phyloP scores from a whole-genome alignment of 176 grass and related monocot species.

The Rhynchospora breviuscula region DNA sequence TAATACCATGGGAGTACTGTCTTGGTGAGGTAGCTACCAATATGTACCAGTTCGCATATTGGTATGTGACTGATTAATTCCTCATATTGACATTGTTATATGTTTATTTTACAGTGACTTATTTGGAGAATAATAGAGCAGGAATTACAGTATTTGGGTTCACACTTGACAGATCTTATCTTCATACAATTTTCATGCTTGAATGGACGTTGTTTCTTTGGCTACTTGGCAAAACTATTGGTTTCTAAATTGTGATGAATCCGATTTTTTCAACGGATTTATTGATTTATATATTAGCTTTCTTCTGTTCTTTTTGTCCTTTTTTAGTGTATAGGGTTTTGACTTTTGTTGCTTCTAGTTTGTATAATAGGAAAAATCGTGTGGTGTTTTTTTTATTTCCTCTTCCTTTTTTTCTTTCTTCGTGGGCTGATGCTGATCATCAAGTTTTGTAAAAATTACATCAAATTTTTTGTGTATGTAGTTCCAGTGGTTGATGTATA shows the following conservation, averaged over 20 bases:
- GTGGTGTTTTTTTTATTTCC: not conserved
- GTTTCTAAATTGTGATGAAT: slow-evolving; percentile 37
- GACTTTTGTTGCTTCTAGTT: not conserved
- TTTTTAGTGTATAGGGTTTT: not conserved
- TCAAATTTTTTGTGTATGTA: not conserved
- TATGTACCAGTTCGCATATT: not conserved
- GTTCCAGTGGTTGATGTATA: slow-evolving; percentile 2
- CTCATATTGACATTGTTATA: not conserved
- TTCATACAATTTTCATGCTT: slow-evolving; percentile 87
- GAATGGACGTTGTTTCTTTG: slow-evolving; percentile 83
- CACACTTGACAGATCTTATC: slow-evolving; percentile 73
- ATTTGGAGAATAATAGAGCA: slow-evolving; percentile 93
- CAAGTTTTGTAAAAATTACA: not conserved
- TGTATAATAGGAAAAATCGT: slow-evolving; percentile 5
- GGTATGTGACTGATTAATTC: not conserved
- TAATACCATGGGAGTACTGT: not conserved
- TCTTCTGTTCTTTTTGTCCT: not conserved
- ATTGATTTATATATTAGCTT: not conserved
- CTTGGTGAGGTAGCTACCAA: not conserved
- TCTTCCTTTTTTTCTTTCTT: not conserved
- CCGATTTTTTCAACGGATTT: not conserved
- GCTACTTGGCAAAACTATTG: slow-evolving; percentile 80
- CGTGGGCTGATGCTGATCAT: not conserved
- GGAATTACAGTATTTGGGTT: slow-evolving; percentile 94
- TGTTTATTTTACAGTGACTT: slow-evolving; percentile 52